Percentiles rank a stretch among this genome's conserved stretches.
phyloP scores from a whole-genome alignment of 805 yeast genomes.

The Saturnispora zaruensis region DNA sequence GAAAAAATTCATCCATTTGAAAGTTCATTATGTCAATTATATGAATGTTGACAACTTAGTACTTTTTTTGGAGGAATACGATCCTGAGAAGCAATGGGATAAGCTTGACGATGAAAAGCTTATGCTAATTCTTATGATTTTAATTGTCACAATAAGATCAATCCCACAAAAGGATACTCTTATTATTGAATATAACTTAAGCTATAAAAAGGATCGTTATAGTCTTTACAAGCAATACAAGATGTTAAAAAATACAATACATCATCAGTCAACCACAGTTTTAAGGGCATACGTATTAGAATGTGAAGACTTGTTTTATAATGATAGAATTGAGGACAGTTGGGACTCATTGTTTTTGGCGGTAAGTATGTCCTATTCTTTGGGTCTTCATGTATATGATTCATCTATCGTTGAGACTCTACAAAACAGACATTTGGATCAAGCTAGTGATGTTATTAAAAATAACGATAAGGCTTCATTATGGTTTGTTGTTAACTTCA shows the following conservation, averaged over 20 bases:
- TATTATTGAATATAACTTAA: slow-evolving; percentile 18
- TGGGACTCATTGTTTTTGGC: slow-evolving; percentile 45
- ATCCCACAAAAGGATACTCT: slow-evolving; percentile 23
- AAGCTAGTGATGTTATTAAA: slow-evolving; percentile 22
- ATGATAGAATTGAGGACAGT: slow-evolving; percentile 41
- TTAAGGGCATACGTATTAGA: slow-evolving; percentile 42
- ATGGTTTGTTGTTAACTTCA: slow-evolving; percentile 43
- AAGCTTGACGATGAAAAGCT: slow-evolving; percentile 35
- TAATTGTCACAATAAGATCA: slow-evolving; percentile 33
- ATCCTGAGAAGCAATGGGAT: slow-evolving; percentile 33
- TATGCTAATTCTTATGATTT: slow-evolving; percentile 36
- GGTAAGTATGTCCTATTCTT: slow-evolving; percentile 41
- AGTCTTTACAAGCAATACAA: slow-evolving; percentile 34
- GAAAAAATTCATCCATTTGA: slow-evolving; percentile 34
- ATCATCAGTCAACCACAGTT: slow-evolving; percentile 40
- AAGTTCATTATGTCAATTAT: slow-evolving; percentile 34
- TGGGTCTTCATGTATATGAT: slow-evolving; percentile 42
- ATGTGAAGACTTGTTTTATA: slow-evolving; percentile 42
- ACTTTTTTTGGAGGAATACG: slow-evolving; percentile 32
- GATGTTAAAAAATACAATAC: slow-evolving; percentile 38
- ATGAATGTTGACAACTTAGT: slow-evolving; percentile 29
- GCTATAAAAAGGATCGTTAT: slow-evolving; percentile 19
- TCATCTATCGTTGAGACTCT: slow-evolving; percentile 26
- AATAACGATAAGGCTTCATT: slow-evolving; percentile 35
- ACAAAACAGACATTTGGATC: slow-evolving; percentile 25